Conservation (phyloP, 139 green algal genomes). For the Zygnema cylindricum region DNA sequence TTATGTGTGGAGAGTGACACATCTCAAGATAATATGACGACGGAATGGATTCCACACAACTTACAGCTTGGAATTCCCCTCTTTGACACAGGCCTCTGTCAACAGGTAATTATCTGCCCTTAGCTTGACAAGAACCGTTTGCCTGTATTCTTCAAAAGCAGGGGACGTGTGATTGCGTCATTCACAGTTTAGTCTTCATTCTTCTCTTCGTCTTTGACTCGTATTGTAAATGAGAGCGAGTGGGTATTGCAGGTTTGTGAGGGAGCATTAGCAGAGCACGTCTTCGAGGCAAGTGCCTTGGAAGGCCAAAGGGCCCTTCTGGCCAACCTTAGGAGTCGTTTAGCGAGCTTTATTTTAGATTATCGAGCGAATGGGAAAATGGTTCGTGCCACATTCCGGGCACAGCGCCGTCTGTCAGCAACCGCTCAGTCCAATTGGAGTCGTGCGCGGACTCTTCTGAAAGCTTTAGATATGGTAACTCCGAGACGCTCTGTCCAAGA, state of each 20-base stretch:
- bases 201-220: slow-evolving; percentile 11
- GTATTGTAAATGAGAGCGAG: neutral
- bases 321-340: slow-evolving; percentile 60
- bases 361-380: slow-evolving; percentile 64
- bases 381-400: slow-evolving; percentile 18
- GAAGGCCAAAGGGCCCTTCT: slow-evolving; percentile 66
- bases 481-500: neutral
- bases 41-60: slow-evolving; percentile 76
- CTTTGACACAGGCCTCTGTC: slow-evolving; percentile 73
- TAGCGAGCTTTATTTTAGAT: slow-evolving; percentile 64
- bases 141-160: neutral
- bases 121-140: neutral
- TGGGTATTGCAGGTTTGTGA: slow-evolving; percentile 68
- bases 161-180: too few species aligned
- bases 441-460: neutral
- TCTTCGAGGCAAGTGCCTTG: slow-evolving; percentile 65
- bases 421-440: neutral
- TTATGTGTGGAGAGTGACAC: neutral
- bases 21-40: neutral
- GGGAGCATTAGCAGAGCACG: slow-evolving; percentile 54
- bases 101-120: slow-evolving; percentile 36
- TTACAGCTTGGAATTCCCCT: slow-evolving; percentile 81
- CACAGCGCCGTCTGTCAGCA: neutral
- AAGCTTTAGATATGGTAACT: neutral
- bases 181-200: neutral